These are phyloP conservation scores for Astrocystis sublimbata DNA, from an alignment of 495 filamentous ascomycete species.

Conservation along the genomic window DNA sequence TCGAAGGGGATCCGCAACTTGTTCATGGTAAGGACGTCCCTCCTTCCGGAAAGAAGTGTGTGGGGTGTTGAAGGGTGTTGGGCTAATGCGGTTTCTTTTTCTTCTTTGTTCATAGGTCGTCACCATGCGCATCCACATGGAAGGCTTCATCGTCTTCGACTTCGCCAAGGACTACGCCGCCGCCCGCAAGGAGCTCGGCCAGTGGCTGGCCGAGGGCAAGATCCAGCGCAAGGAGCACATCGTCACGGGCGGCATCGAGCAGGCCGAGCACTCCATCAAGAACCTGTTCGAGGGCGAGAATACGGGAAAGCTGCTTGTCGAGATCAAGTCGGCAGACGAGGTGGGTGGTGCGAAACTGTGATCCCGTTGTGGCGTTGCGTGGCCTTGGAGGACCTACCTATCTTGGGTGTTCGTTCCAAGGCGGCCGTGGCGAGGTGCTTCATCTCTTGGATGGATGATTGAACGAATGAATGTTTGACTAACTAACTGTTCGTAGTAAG, in stretches of 20 bases:
- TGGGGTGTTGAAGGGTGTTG: no score
- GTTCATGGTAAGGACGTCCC: no score
- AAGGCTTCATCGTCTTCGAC: slow-evolving; percentile 66
- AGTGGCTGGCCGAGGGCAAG: slow-evolving; percentile 57
- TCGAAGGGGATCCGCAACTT: slow-evolving; percentile 36
- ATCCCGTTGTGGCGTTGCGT: no score
- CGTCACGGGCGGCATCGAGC: slow-evolving; percentile 54
- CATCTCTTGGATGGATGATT: no score
- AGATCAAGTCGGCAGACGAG: slow-evolving; percentile 29
- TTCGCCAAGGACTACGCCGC: slow-evolving; percentile 39
- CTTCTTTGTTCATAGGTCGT: no score
- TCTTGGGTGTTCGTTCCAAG: no score
- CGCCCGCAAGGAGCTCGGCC: slow-evolving; percentile 49
- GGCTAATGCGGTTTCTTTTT: no score
- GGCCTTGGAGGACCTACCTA: no score
- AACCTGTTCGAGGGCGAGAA: slow-evolving; percentile 59
- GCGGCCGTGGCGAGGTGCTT: no score
- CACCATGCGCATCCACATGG: slow-evolving; percentile 47
- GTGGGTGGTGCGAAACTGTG: slow-evolving; percentile 17
- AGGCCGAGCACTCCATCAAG: slow-evolving; percentile 51
- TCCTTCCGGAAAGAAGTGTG: no score
- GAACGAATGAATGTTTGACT: no score
- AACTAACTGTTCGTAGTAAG: no score
- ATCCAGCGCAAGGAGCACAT: slow-evolving; percentile 58
- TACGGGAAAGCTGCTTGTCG: slow-evolving; percentile 45